Conservation (phyloP, 345 rosid species). For the Linum trigynum region DNA sequence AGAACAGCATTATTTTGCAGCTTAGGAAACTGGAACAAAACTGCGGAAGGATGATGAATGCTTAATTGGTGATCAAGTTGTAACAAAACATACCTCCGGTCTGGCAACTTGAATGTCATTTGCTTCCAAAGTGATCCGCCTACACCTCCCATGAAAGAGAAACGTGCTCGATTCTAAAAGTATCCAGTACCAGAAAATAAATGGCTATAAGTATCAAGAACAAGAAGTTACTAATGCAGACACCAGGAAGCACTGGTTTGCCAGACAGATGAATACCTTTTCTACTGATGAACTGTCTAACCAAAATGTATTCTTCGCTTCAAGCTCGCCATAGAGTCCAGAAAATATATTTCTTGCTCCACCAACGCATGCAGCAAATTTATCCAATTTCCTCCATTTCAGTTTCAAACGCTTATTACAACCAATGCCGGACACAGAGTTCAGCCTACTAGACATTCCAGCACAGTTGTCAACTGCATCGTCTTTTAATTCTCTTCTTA, state of each 20-base stretch:
- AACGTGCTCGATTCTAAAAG: slow-evolving; percentile 73
- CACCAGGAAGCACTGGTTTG: not conserved
- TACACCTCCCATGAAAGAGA: slow-evolving; percentile 91
- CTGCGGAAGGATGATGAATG: not conserved
- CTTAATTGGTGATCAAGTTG: not conserved
- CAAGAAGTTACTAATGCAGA: not conserved
- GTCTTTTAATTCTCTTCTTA: slow-evolving; percentile 16
- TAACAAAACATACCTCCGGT: slow-evolving; percentile 42
- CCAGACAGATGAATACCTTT: slow-evolving; percentile 42
- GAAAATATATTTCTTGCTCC: slow-evolving; percentile 69
- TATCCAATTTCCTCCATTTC: slow-evolving; percentile 70
- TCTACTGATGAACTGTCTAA: slow-evolving; percentile 90
- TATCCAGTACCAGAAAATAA: slow-evolving; percentile 8
- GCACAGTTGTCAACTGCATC: slow-evolving; percentile 23
- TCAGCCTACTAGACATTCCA: slow-evolving; percentile 26
- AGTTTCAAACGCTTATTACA: slow-evolving; percentile 40
- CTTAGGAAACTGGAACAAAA: not conserved
- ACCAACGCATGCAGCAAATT: slow-evolving; percentile 50
- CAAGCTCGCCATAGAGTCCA: slow-evolving; percentile 42
- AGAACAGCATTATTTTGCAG: not conserved
- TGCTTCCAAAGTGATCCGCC: slow-evolving; percentile 97
- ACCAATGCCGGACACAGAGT: slow-evolving; percentile 20
- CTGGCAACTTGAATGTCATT: slow-evolving; percentile 66
- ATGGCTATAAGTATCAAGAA: not conserved
- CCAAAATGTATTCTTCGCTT: slow-evolving; percentile 79